Percentiles rank a stretch among this genome's conserved stretches.
Evolutionary conservation across 495 filamentous ascomycete genomes (phyloP).

Genomic region (Aspergillus avenaceus): DNA sequence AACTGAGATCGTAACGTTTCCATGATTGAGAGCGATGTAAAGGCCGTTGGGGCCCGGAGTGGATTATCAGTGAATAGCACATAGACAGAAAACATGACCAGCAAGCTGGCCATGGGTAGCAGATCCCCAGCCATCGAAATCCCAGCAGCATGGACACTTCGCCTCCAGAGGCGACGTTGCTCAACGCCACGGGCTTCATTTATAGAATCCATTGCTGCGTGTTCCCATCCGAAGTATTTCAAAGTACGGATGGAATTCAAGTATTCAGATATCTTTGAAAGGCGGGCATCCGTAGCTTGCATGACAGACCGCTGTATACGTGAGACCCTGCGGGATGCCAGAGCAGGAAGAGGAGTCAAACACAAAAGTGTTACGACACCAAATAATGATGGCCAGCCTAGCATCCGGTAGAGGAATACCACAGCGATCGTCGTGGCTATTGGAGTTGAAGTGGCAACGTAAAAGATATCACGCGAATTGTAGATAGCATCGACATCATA

Average conservation of each 20-base stretch:
- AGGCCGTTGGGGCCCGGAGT: conserved; percentile 44
- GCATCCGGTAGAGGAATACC: conserved; percentile 38
- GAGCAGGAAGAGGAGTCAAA: conserved; percentile 33
- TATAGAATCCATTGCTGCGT: conserved; percentile 36
- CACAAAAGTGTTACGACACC: conserved; percentile 35
- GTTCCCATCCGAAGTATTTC: conserved; percentile 52
- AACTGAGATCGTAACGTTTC: conserved; percentile 40
- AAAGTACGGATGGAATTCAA: conserved; percentile 44
- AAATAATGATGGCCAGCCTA: conserved; percentile 44
- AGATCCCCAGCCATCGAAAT: conserved; percentile 27
- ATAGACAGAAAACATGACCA: conserved; percentile 41
- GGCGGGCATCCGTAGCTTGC: conserved; percentile 44
- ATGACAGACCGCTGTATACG: conserved; percentile 39
- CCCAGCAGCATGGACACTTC: conserved; percentile 34
- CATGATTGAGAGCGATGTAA: conserved; percentile 43
- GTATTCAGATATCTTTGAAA: conserved; percentile 47
- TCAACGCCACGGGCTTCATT: conserved; percentile 38
- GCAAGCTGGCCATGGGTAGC: conserved; percentile 37
- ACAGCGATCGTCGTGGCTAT: conserved; percentile 31
- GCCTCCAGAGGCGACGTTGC: conserved; percentile 42
- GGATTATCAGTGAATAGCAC: conserved; percentile 36
- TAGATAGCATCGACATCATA: conserved; percentile 45
- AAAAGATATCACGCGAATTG: conserved; percentile 37
- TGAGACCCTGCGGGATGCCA: conserved; percentile 31
- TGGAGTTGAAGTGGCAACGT: conserved; percentile 29